Percentiles rank a stretch among this genome's conserved stretches.
phyloP scores from a whole-genome alignment of 208 protist species.

The Leishmania tarentolae region DNA sequence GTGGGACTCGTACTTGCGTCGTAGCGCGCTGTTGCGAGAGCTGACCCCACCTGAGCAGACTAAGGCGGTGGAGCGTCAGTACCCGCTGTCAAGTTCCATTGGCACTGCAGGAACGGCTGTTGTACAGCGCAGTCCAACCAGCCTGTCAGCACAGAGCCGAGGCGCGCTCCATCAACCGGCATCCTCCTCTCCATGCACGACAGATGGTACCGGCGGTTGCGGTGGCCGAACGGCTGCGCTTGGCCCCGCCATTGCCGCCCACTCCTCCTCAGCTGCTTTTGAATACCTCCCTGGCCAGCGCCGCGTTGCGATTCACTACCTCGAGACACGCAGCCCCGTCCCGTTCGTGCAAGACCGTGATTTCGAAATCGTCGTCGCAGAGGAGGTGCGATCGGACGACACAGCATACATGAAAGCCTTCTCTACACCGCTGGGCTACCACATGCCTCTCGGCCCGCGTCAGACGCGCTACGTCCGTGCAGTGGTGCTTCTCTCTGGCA shows the following conservation, averaged over 20 bases:
- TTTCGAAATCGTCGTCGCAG: conserved; percentile 75
- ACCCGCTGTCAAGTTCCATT: conserved; percentile 7
- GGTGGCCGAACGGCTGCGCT: background rate
- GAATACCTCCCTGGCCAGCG: conserved; percentile 52
- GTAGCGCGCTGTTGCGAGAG: conserved; percentile 52
- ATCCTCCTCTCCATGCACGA: background rate
- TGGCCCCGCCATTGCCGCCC: background rate
- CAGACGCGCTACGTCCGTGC: conserved; percentile 74
- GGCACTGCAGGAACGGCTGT: conserved; percentile 1
- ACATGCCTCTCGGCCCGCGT: conserved; percentile 51
- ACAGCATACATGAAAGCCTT: conserved; percentile 72
- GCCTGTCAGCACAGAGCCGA: conserved; percentile 8
- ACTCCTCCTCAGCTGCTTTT: conserved; percentile 15
- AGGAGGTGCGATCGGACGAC: conserved; percentile 56
- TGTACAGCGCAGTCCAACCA: conserved; percentile 3
- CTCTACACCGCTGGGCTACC: conserved; percentile 63
- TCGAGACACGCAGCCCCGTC: conserved; percentile 62
- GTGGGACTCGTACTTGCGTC: conserved; percentile 67
- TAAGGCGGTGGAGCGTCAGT: background rate
- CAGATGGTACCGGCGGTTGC: background rate
- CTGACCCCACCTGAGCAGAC: conserved; percentile 24
- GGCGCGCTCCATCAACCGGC: background rate
- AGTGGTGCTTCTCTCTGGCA: conserved; percentile 59
- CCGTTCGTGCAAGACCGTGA: conserved; percentile 71
- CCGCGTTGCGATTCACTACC: conserved; percentile 72